A percentile compares a stretch with the other conserved stretches of the same genome.
These are phyloP conservation scores for Coemansia sp. DNA, from an alignment of 192 early-diverging fungal species.

Conservation along the genomic window DNA sequence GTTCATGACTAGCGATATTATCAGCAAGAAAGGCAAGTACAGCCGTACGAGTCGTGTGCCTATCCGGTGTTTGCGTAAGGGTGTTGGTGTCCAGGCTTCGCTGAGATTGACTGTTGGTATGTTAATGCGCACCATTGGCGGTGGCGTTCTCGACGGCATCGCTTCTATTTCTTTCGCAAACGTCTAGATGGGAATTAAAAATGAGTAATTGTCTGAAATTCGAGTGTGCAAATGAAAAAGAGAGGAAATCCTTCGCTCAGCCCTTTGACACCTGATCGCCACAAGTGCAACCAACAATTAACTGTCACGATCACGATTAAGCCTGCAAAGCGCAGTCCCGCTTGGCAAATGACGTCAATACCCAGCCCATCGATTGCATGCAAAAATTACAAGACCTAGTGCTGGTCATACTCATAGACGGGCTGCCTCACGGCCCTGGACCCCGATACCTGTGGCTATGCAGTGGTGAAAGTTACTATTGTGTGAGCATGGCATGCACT, in stretches of 20 bases:
- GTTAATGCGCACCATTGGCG: constrained; percentile 51
- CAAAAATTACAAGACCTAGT: not conserved
- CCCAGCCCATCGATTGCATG: not conserved
- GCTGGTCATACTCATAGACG: no score
- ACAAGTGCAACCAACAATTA: not conserved
- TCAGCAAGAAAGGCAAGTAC: constrained; percentile 35
- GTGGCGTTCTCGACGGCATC: constrained; percentile 46
- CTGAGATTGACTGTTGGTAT: constrained; percentile 52
- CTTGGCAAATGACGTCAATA: not conserved
- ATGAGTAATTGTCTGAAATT: not conserved
- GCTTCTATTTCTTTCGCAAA: not conserved
- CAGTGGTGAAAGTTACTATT: no score
- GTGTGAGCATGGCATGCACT: no score
- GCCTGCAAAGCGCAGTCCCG: no score
- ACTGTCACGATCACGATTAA: not conserved
- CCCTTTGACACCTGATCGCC: not conserved
- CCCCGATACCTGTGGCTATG: no score
- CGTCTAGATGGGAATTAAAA: constrained; percentile 1
- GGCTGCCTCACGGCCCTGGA: no score
- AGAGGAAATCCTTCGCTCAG: not conserved
- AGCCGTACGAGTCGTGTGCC: constrained; percentile 27
- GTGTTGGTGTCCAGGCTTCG: constrained; percentile 46
- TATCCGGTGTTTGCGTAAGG: constrained; percentile 48
- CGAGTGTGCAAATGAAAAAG: not conserved
- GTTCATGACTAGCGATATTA: constrained; percentile 44